Evolutionary conservation across 2,329 filamentous ascomycete genomes (phyloP), one percentile per base, ranked within the genome.

Genomic region (Lasiodiplodia gonubiensis): DNA sequence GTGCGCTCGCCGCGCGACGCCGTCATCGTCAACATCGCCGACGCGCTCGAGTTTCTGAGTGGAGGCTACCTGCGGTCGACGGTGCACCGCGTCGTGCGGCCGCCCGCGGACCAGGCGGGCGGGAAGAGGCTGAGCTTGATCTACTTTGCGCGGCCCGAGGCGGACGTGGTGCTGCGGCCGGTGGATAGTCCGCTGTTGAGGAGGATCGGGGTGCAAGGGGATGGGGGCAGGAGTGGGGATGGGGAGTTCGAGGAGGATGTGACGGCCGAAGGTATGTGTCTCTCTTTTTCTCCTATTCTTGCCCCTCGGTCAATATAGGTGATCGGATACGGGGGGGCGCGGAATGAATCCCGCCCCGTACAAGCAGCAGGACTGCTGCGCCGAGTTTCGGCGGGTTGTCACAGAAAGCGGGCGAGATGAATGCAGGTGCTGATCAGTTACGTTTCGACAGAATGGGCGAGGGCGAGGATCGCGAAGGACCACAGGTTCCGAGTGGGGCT

Each of bases 1-100:
- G 83, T 84, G 0, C 78, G 77, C 0, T 81, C 81, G 65, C 78
- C 81, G 49, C 78, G 80, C 4, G 80, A 81, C 16, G 82, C 81
- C 0, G 78, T 85, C n/a, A 81, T 85, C 5, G 79, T 84, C 55
- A 86, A 85, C 59, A 80, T 84, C 8, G 82, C 81, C 4, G 81
- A 83, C 51, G 80, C 78, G 1, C 72, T 82, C 30, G 80, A 76
- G 61, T 73, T 73, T 0, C 67, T 76, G 25, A 75, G 74, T 0
- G 74, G 72, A 2, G 75, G 75, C 5, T 73, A 75, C 12, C 74
- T 77, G 69, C 74, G 74, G 61, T 73, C 74, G 3, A 77, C 75
- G 4, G 75, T 77, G 57, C 76, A 77, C 65, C 71, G 76, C 10
- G 75, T 77, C 0, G 69, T 75, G 0, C 67, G 70, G 39, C 76